Evolutionary conservation across 2,329 filamentous ascomycete genomes (phyloP).

Genomic region (Stemphylium vesicarium): DNA sequence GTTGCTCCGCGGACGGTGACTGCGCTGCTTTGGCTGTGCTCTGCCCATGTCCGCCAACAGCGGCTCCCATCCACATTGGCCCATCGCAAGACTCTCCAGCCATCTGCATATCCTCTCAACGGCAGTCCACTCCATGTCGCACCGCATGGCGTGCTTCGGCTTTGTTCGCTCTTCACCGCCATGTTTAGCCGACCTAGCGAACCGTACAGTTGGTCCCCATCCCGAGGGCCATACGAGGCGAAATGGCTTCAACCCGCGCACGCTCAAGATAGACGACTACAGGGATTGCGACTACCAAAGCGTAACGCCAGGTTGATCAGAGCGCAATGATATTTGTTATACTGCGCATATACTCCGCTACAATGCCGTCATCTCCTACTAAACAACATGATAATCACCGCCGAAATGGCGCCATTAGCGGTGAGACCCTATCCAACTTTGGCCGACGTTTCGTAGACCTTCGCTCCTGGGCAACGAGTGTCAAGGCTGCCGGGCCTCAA

Average conservation of each 20-base stretch:
- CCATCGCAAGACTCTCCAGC: background rate
- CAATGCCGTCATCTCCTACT: background rate
- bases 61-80: background rate
- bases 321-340: background rate
- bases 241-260: slow-evolving; percentile 20
- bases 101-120: background rate
- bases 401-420: slow-evolving; percentile 16
- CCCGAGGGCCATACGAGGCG: slow-evolving; percentile 4
- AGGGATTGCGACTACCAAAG: background rate
- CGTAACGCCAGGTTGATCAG: background rate
- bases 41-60: slow-evolving; percentile 1
- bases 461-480: slow-evolving; percentile 3
- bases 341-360: background rate
- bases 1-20: background rate
- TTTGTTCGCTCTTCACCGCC: slow-evolving; percentile 34
- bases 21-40: background rate
- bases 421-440: slow-evolving; percentile 11
- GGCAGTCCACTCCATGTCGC: slow-evolving; percentile 14
- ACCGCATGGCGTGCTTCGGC: slow-evolving; percentile 24
- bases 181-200: slow-evolving; percentile 21
- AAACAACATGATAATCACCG: background rate
- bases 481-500: background rate
- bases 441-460: background rate
- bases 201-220: slow-evolving; percentile 17
- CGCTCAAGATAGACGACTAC: slow-evolving; percentile 3